Percentiles rank a stretch among this genome's conserved stretches.
These are phyloP conservation scores for Trapa incisa DNA, from an alignment of 345 rosid genomes.

Conservation along the genomic window DNA sequence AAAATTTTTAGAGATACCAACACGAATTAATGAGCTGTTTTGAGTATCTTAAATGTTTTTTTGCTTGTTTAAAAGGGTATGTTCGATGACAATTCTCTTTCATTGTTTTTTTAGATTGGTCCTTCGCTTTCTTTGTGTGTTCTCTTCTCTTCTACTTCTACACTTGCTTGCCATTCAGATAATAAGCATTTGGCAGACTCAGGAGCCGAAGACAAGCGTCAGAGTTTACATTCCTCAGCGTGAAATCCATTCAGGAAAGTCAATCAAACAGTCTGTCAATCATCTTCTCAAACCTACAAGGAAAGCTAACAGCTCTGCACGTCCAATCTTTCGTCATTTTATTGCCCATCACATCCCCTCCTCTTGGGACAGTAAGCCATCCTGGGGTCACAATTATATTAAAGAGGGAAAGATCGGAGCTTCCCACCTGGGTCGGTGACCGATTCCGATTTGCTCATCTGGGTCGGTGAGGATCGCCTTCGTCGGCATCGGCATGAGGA, in stretches of 20 bases:
- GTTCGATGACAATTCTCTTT: no score
- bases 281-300: neutral
- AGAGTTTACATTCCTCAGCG: neutral
- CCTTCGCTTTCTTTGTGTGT: no score
- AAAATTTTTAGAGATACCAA: no score
- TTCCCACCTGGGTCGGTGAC: neutral
- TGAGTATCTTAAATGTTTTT: no score
- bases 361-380: neutral
- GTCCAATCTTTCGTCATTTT: neutral
- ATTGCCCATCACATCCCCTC: neutral
- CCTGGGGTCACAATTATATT: neutral
- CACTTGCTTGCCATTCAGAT: no score
- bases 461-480: neutral
- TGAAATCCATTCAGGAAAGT: neutral
- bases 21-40: no score
- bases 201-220: neutral
- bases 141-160: no score
- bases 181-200: neutral
- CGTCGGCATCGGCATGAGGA: conserved; percentile 45
- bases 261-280: conserved; percentile 1
- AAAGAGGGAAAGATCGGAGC: neutral
- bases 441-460: neutral
- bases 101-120: no score
- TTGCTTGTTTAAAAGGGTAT: no score
- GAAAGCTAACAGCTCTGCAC: neutral